Evolutionary conservation across 345 rosid species (phyloP).

Genomic region (Linum tenue): DNA sequence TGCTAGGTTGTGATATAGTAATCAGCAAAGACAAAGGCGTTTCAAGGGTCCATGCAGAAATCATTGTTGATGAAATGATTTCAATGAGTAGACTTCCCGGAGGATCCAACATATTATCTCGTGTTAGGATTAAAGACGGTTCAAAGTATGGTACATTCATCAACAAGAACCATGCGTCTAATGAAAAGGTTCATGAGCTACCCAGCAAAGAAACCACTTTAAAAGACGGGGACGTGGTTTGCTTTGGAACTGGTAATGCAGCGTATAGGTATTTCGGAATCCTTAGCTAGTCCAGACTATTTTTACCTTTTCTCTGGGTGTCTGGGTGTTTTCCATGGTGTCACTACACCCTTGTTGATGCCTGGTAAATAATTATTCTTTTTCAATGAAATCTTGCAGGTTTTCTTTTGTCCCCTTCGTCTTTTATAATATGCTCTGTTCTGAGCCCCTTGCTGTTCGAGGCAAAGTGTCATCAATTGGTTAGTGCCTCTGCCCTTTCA

Average conservation of each 20-base stretch:
- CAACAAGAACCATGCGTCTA: conserved; percentile 33
- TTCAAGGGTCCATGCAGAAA: conserved; percentile 78
- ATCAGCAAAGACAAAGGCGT: conserved; percentile 79
- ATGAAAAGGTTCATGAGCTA: conserved; percentile 54
- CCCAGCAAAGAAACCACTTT: conserved; percentile 50
- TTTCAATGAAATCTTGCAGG: conserved; percentile 36
- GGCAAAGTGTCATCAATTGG: conserved; percentile 66
- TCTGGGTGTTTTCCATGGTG: neutral
- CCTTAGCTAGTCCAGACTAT: conserved; percentile 1
- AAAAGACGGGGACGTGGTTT: conserved; percentile 57
- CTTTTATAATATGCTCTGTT: conserved; percentile 34
- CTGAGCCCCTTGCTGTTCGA: conserved; percentile 31
- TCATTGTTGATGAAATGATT: conserved; percentile 48
- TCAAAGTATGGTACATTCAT: conserved; percentile 88
- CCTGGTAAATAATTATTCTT: conserved; percentile 1
- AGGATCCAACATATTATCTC: conserved; percentile 21
- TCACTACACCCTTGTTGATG: neutral
- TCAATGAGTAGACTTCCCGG: conserved; percentile 16
- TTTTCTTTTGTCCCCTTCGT: conserved; percentile 50
- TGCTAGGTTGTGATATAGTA: conserved; percentile 76
- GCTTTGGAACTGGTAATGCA: conserved; percentile 84
- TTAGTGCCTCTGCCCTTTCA: conserved; percentile 23
- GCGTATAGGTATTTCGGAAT: conserved; percentile 46
- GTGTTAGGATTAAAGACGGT: conserved; percentile 54
- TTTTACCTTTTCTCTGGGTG: neutral